phyloP scores from a whole-genome alignment of 2,329 filamentous ascomycete species.

The Phymatotrichopsis omnivora region DNA sequence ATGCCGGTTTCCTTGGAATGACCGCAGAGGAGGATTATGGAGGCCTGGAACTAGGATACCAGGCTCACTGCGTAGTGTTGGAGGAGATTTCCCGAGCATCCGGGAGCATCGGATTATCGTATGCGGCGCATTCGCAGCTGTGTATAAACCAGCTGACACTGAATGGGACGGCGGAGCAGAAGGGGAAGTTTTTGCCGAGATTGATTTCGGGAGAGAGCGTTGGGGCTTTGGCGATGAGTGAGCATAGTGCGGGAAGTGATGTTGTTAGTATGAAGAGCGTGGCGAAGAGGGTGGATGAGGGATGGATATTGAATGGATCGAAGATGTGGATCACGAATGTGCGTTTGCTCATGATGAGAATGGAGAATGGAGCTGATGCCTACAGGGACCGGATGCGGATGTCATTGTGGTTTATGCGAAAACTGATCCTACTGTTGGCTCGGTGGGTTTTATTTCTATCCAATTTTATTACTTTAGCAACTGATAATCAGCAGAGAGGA shows the following conservation, averaged over 20 bases:
- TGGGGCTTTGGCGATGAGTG: constrained; percentile 88
- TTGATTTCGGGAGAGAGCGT: constrained; percentile 71
- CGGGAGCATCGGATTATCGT: constrained; percentile 74
- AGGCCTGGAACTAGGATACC: constrained; percentile 84
- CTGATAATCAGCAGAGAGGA: constrained; percentile 48
- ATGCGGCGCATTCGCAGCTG: constrained; percentile 89
- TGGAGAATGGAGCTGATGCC: neutral
- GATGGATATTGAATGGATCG: constrained; percentile 73
- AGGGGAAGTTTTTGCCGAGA: constrained; percentile 66
- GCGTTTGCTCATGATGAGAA: constrained; percentile 20
- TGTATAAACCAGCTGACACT: constrained; percentile 94
- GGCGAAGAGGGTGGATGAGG: constrained; percentile 66
- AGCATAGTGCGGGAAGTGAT: constrained; percentile 81
- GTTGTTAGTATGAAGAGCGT: constrained; percentile 92
- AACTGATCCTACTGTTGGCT: constrained; percentile 66
- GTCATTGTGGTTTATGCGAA: constrained; percentile 94
- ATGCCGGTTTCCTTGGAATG: constrained; percentile 82
- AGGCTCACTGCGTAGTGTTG: constrained; percentile 91
- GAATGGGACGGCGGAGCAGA: constrained; percentile 72
- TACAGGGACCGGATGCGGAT: constrained; percentile 71
- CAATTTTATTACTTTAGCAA: too few relatives aligned
- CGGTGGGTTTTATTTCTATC: constrained; percentile 32
- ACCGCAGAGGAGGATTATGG: constrained; percentile 90
- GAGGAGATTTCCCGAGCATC: constrained; percentile 88
- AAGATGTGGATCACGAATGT: constrained; percentile 99